Base-by-base conservation (phyloP, 2,329 filamentous ascomycete genomes). In the Parafenestella ontariensis region DNA sequence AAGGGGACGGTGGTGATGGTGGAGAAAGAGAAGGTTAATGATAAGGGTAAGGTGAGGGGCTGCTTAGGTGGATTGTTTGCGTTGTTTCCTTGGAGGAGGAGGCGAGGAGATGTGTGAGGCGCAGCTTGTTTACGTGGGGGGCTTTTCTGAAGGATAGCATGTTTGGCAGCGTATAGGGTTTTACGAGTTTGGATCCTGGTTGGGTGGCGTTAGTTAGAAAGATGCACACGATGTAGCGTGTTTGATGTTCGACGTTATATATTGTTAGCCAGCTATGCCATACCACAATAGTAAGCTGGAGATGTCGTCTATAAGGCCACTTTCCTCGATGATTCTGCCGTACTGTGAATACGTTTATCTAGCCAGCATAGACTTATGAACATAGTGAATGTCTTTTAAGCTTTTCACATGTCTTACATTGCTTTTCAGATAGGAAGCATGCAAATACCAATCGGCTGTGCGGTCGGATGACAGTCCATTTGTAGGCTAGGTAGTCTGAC, bases 1-100 rank as follows among this genome's bases (percentile, higher is more conserved):
- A 54, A 64, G 54, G 57, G 44, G 39, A 58, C 58, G 39, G 54
- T 50, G 45, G 48, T 48, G 24, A 46, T 31, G 24, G 17, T 17
- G 13, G 31, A 41, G 5, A 37, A 44, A 20, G 21, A 40, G 2
- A n/a, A n/a, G n/a, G n/a, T n/a, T n/a, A n/a, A n/a, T n/a, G 23
- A 17, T 15, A 43, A 17, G 13, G 21, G 11, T 7, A 37, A 31
- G 20, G 36, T 17, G 15, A 20, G 37, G 37, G 45, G 52, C 9
- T 59, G 56, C 36, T 54, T 52, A 23, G 39, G 47, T n/a, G 49
- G 50, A 15, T 0, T 59, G 4, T 36, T 52, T 23, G 37, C 37
- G 11, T 2, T 40, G 13, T 23, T 40, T 24, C 11, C 20, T 51
- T 18, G n/a, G 42, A 21, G 40, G 40, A 48, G 47, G 31, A 21